Evolutionary conservation across 352 stramenopile genomes (phyloP), one percentile per base, ranked within the genome.

Genomic region (Phytophthora constricta): DNA sequence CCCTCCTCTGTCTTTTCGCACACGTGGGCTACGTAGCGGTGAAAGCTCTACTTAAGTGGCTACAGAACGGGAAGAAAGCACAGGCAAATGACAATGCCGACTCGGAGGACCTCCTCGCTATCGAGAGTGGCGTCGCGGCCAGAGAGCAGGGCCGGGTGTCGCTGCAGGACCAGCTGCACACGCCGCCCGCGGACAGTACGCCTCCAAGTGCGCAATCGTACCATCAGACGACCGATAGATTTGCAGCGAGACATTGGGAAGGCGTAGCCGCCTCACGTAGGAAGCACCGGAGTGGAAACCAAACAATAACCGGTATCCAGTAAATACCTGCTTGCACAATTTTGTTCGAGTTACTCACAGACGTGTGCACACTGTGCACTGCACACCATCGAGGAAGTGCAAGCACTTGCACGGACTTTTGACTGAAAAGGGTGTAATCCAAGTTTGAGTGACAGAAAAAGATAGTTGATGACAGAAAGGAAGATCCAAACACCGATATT

Each of bases 1-100:
- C 86, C 16, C 31, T 86, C n/a, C 20, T 84, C 3, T 81, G 77
- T 27, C 23, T 88, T 5, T 53, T 85, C 19, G 46, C 74, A 4
- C 77, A 72, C 16, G 74, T 83, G 55, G 55, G 77, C n/a, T 86
- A 80, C 41, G 68, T 76, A 13, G 58, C 73, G 13, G 51, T 60
- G 25, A 72, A 59, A 27, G 39, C 43, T 2, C 4, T 72, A 31
- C 3, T 20, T 23, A 72, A 72, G 47, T 68, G 65, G 65, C 46
- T 68, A 17, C 57, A 57, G 34, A 62, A 42, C n/a, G 43, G 64
- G 34, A 62, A 64, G 28, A 46, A 55, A 37, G 37, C 43, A 5
- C 34, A 47, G n/a, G 20, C 43, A 2, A 62, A 41, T 20, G 39
- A 59, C n/a, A 58, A 20, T 17, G 37, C 54, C 14, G 34, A 64